These are phyloP conservation scores for Stephanodiscus triporus DNA, from an alignment of 108 stramenopile genomes.

Conservation along the genomic window DNA sequence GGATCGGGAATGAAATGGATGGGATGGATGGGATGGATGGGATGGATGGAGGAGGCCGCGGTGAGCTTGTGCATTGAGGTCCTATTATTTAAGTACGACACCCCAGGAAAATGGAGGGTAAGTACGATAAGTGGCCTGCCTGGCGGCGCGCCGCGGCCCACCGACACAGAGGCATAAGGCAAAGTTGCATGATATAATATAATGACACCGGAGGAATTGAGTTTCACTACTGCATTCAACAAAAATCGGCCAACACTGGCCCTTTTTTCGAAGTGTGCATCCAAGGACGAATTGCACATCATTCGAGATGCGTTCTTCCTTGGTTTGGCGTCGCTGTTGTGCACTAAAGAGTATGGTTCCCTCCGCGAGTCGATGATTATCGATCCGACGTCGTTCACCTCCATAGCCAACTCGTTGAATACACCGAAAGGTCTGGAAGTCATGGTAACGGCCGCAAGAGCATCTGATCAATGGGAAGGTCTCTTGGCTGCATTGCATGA, in stretches of 20 bases:
- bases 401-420: conserved; percentile 34
- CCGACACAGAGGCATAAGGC: too few species aligned
- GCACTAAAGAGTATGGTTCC: conserved; percentile 68
- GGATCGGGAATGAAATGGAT: too few species aligned
- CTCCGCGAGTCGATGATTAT: conserved; percentile 40
- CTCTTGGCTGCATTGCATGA: conserved; percentile 42
- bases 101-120: too few species aligned
- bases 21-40: background rate
- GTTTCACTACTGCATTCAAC: conserved; percentile 69
- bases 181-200: background rate
- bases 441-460: conserved; percentile 52
- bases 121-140: too few species aligned
- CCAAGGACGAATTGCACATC: conserved; percentile 55
- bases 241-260: conserved; percentile 59
- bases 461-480: conserved; percentile 43
- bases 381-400: conserved; percentile 40
- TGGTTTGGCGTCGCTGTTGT: conserved; percentile 76
- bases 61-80: too few species aligned
- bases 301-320: conserved; percentile 65
- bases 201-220: conserved; percentile 51
- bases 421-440: conserved; percentile 45
- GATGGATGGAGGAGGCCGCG: background rate
- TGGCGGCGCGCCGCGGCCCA: too few species aligned
- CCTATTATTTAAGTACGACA: too few species aligned
- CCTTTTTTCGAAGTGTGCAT: conserved; percentile 61